A percentile compares a stretch with the other conserved stretches of the same genome.
Evolutionary conservation across 2,329 filamentous ascomycete genomes (phyloP).

Genomic region (Thermothelomyces thermophilus): DNA sequence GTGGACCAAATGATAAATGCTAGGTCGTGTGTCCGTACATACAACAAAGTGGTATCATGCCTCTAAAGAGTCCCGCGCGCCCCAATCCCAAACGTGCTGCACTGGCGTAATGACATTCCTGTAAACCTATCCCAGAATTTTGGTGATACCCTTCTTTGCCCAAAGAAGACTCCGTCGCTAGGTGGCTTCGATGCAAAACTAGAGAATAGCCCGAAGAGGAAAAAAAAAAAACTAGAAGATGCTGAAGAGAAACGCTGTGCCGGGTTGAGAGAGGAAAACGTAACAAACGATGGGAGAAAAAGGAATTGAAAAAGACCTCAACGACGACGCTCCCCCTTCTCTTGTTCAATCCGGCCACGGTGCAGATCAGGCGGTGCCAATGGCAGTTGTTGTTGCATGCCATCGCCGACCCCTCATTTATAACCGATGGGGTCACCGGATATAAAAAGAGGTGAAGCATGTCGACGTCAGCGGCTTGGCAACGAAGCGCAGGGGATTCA

Average conservation of each 20-base stretch:
- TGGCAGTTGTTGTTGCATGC: not conserved
- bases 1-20: too few relatives aligned
- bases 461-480: slow-evolving; percentile 25
- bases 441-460: slow-evolving; percentile 13
- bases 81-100: not conserved
- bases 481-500: slow-evolving; percentile 1
- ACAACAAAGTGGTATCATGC: not conserved
- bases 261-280: not conserved
- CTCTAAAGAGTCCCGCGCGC: not conserved
- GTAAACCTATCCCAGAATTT: not conserved
- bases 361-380: too few relatives aligned
- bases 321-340: not conserved
- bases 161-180: slow-evolving; percentile 10
- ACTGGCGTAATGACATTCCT: not conserved
- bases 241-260: not conserved
- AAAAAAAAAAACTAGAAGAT: not conserved
- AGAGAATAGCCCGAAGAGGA: not conserved
- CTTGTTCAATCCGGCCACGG: not conserved
- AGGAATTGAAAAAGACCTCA: not conserved
- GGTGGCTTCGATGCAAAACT: not conserved
- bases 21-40: not conserved
- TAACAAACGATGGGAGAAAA: not conserved
- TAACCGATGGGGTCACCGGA: not conserved
- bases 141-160: not conserved
- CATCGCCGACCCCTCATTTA: not conserved